Evolutionary conservation across 192 early-diverging fungal species (phyloP), one percentile per base, ranked within the genome.

Genomic region (Entophlyctis helioformis): DNA sequence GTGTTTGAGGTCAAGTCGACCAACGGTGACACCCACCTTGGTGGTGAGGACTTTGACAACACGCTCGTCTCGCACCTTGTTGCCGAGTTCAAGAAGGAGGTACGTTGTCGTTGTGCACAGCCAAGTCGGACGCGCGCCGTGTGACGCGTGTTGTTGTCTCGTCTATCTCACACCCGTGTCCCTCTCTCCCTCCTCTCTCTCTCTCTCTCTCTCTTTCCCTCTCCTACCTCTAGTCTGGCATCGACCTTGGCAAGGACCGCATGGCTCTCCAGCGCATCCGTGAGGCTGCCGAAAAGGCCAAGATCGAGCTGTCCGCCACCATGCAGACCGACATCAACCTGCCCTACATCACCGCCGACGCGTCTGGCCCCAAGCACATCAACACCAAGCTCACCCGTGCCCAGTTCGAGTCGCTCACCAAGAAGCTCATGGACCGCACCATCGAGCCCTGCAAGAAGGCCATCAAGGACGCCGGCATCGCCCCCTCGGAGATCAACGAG

Each of bases 1-100:
- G 93, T 97, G 13, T 97, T 97, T 50, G 93, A 97, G 66, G 93
- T 97, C 62, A 93, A 93, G 73, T 91, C 89, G 31, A 97, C 93
- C 54, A 93, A 93, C 59, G 93, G 93, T 52, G 90, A 97, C 67
- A 97, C 93, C 19, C 74, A 78, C 58, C 46, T 78, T 2, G 74
- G 74, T 41, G 76, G 76, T 39, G 76, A 79, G 58, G 76, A 79
- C 58, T 79, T 79, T 47, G 76, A 79, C 63, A 77, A 73, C 57
- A 39, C 48, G 18, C 42, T 95, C 26, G 85, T 95, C 54, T 61
- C 69, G 44, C 71, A 79, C 67, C 74, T 97, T 36, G 76, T 85
- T 44, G 78, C 81, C 42, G 69, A 84, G 48, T 98, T 94, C 79
- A 89, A 91, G 74, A 90, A 93, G 60, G 87, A 93, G 48, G 60